These are phyloP conservation scores for Phytophthora sansomeana DNA, from an alignment of 352 stramenopile genomes.

Conservation along the genomic window DNA sequence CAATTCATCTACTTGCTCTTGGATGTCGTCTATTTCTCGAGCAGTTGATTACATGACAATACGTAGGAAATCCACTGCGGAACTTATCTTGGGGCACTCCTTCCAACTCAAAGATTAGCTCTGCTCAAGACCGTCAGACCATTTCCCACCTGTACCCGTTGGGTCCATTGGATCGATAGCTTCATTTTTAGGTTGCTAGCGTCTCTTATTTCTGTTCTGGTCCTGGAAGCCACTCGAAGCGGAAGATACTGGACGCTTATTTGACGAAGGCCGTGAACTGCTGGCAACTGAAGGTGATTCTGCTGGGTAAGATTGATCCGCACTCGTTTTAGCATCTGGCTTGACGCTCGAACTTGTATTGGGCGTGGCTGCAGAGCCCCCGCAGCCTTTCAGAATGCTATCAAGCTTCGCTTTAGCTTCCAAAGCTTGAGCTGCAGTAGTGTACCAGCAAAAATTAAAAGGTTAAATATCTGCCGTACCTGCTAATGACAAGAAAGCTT, in stretches of 20 bases:
- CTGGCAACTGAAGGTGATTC: too few relatives aligned
- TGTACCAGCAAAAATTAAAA: too few relatives aligned
- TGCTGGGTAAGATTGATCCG: too few relatives aligned
- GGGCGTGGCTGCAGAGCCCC: slow-evolving; percentile 11
- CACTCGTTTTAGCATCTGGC: slow-evolving; percentile 16
- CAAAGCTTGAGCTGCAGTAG: slow-evolving; percentile 51
- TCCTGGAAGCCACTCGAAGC: neutral
- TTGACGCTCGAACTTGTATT: slow-evolving; percentile 6
- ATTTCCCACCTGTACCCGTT: slow-evolving; percentile 34
- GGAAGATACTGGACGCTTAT: slow-evolving; percentile 19
- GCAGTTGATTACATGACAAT: too few relatives aligned
- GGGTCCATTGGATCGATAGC: slow-evolving; percentile 35
- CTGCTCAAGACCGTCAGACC: slow-evolving; percentile 34
- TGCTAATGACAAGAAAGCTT: too few relatives aligned
- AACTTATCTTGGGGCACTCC: too few relatives aligned
- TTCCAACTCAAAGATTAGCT: too few relatives aligned
- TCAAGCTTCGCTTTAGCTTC: slow-evolving; percentile 73
- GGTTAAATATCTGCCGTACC: too few relatives aligned
- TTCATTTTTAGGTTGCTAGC: slow-evolving; percentile 12
- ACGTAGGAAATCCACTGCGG: too few relatives aligned
- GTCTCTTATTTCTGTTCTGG: slow-evolving; percentile 25
- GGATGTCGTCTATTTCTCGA: too few relatives aligned
- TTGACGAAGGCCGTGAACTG: neutral
- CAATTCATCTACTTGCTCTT: too few relatives aligned
- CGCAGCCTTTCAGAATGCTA: slow-evolving; percentile 57